Evolutionary conservation across 352 stramenopile species (phyloP).

Genomic region (Aphanomyces cochlioides): DNA sequence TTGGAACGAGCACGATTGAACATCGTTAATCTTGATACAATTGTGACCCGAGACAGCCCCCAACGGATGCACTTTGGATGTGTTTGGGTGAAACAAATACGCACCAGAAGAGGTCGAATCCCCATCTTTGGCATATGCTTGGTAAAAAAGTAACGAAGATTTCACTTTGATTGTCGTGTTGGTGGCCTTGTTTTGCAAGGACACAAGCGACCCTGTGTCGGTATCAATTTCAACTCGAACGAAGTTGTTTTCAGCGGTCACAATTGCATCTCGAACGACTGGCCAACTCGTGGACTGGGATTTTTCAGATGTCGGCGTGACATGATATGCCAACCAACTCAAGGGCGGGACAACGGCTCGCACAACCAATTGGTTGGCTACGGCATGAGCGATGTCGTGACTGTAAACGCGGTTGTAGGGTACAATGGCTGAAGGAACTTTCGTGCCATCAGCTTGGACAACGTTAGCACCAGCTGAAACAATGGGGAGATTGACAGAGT

Average conservation of each 20-base stretch:
- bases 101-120: conserved; percentile 89
- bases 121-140: conserved; percentile 27
- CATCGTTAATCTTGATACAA: conserved; percentile 42
- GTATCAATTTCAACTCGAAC: conserved; percentile 53
- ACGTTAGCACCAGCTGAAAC: conserved; percentile 44
- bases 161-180: conserved; percentile 55
- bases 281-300: not conserved
- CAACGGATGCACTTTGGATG: conserved; percentile 54
- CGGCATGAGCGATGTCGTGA: conserved; percentile 33
- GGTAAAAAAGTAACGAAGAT: conserved; percentile 60
- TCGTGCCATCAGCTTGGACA: conserved; percentile 36
- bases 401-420: conserved; percentile 40
- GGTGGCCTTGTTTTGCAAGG: conserved; percentile 66
- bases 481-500: conserved; percentile 62
- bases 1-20: conserved; percentile 59
- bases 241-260: conserved; percentile 62
- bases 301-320: not conserved
- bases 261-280: conserved; percentile 31
- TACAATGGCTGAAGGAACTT: conserved; percentile 46
- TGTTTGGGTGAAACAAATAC: conserved; percentile 95
- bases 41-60: conserved; percentile 31
- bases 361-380: conserved; percentile 67
- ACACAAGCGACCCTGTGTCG: conserved; percentile 49
- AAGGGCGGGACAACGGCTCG: conserved; percentile 58
- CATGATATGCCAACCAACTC: conserved; percentile 38